Conservation (phyloP, 2,329 filamentous ascomycete species). For the Arthrobotrys entomopaga region DNA sequence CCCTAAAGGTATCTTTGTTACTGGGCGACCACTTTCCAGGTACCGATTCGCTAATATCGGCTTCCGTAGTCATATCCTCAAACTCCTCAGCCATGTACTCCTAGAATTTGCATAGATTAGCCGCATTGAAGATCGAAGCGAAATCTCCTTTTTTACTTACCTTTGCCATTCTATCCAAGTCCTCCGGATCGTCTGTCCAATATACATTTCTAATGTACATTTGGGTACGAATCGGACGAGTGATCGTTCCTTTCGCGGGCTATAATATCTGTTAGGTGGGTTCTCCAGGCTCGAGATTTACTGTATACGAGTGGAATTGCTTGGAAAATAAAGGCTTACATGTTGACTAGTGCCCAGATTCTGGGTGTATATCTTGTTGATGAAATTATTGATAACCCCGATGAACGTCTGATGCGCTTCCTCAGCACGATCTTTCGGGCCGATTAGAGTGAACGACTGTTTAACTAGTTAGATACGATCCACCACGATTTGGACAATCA, state of each 20-base stretch:
- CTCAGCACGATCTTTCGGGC: conserved; percentile 21
- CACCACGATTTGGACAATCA: not conserved
- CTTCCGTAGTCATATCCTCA: conserved; percentile 24
- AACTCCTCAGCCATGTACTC: conserved; percentile 39
- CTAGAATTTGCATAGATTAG: conserved; percentile 17
- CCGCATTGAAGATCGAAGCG: not conserved
- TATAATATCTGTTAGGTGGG: conserved; percentile 7
- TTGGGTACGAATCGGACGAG: conserved; percentile 31
- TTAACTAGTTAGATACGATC: conserved; percentile 3
- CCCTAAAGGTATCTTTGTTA: conserved; percentile 37
- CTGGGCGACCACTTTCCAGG: conserved; percentile 39
- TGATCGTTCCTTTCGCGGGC: conserved; percentile 28
- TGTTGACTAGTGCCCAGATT: conserved; percentile 15
- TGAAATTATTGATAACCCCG: conserved; percentile 6
- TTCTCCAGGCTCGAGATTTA: not conserved
- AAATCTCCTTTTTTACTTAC: conserved; percentile 2
- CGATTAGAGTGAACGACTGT: conserved; percentile 45
- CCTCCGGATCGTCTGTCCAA: conserved; percentile 43
- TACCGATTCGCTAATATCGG: conserved; percentile 22
- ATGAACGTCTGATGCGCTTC: conserved; percentile 33
- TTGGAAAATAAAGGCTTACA: conserved; percentile 1
- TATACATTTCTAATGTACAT: conserved; percentile 34
- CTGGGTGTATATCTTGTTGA: conserved; percentile 2
- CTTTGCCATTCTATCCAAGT: conserved; percentile 22
- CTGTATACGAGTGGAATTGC: no score